phyloP scores from a whole-genome alignment of 1,139 yeast species.

The Yamadazyma sp. region DNA sequence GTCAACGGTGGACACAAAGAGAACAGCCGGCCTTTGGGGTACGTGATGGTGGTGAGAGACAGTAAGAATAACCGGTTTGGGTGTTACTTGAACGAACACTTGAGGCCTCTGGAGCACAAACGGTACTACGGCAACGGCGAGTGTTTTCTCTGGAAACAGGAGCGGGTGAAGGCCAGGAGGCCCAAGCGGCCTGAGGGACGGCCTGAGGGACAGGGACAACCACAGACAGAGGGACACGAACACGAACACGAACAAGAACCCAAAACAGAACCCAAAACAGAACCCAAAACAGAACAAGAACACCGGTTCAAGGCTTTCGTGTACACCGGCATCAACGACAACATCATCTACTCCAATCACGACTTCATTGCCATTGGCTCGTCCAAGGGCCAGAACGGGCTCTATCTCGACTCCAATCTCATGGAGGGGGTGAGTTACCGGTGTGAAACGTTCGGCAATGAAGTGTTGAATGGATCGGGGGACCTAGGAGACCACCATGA shows the following conservation, averaged over 20 bases:
- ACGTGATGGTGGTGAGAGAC: constrained; percentile 69
- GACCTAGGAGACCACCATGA: constrained; percentile 24
- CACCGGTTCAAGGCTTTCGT: constrained; percentile 74
- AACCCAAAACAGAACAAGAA: constrained; percentile 5
- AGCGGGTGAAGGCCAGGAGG: constrained; percentile 21
- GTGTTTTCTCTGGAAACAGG: constrained; percentile 85
- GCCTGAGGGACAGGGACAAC: too few species aligned
- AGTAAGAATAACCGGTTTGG: constrained; percentile 70
- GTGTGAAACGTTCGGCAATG: constrained; percentile 90
- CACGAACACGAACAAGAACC: too few species aligned
- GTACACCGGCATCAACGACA: constrained; percentile 87
- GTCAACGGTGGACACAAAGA: constrained; percentile 18
- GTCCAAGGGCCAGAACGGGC: constrained; percentile 85
- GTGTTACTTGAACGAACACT: constrained; percentile 73
- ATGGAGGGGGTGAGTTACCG: constrained; percentile 74
- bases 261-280: not conserved
- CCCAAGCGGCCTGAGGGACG: too few species aligned
- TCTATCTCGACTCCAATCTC: constrained; percentile 80
- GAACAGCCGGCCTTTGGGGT: constrained; percentile 56
- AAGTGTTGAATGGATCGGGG: constrained; percentile 57
- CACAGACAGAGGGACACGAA: too few species aligned
- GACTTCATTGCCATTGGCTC: constrained; percentile 85
- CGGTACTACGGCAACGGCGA: constrained; percentile 93
- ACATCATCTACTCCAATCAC: constrained; percentile 77
- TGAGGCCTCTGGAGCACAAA: constrained; percentile 67